Base-by-base conservation (phyloP, 345 rosid genomes). In the Pseudoturritis turrita region DNA sequence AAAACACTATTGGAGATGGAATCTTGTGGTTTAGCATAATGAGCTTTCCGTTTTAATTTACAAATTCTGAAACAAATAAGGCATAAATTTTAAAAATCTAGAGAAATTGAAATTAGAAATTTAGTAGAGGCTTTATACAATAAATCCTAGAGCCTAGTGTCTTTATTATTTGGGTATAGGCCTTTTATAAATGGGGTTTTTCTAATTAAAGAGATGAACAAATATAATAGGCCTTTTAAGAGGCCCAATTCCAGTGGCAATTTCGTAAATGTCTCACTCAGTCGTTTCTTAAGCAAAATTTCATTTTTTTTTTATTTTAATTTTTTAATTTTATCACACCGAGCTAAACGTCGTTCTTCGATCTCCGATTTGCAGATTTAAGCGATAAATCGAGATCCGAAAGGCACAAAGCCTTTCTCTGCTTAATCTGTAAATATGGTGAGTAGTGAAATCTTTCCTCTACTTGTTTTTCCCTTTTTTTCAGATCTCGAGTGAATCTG, bases 351-450 rank as follows among this genome's bases (percentile, higher is more conserved):
- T 51, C 49, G 56, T 75, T 46, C 59, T 59, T 51, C 73, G 78
- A 67, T 74, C 78, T 60, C 70, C 64, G 74, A 75, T 75, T 60
- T 54, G 31, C 64, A 68, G 70, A 68, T 52, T 53, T 62, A 61
- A 33, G 74, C 69, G 70, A 68, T 31, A 52, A 53, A 10, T 17
- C 74, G 69, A 75, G 64, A 68, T 75, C 74, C 70, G 19, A 53
- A 68, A 57, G 54, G 6, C 22, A 0, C 15, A 9, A 33, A 68
- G 8, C 49, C 50, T 67, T 67, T 11, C 57, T 75, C 39, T n/a
- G 33, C 56, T 51, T 59, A 43, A 61, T 44, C 74, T 52, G 74
- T 43, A 68, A 52, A 13, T 28, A 75, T 75, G 79, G 79, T 75
- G 64, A 61, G 74, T 53, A 7, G 0, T 35, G 21, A 41, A 75